Evolutionary conservation across 2,329 filamentous ascomycete species (phyloP).

Genomic region (Purpureocillium takamizusanense): DNA sequence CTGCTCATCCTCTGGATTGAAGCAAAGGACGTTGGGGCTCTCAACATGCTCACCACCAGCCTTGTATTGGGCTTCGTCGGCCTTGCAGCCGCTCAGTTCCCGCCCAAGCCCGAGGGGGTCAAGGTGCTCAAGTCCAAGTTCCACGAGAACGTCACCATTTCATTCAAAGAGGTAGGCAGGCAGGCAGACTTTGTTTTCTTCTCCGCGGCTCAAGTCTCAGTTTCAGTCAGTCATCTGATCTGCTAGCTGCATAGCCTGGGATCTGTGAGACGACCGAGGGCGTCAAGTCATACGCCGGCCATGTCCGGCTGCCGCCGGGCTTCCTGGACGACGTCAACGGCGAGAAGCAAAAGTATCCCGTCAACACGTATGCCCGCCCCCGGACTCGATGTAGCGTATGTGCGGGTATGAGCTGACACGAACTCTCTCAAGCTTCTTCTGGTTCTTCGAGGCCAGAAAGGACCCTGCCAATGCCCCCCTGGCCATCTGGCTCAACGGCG

Average conservation of each 20-base stretch:
- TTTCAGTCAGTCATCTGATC: too few relatives aligned
- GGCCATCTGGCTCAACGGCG: constrained; percentile 58
- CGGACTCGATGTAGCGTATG: neutral
- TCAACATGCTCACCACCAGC: constrained; percentile 4
- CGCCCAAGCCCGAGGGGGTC: constrained; percentile 20
- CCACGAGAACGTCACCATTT: constrained; percentile 50
- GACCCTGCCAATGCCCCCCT: constrained; percentile 29
- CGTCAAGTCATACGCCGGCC: constrained; percentile 57
- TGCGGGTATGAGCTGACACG: neutral
- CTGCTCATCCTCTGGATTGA: neutral
- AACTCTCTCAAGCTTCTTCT: constrained; percentile 28
- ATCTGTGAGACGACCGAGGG: constrained; percentile 47
- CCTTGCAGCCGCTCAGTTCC: constrained; percentile 18
- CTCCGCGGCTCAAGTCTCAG: too few relatives aligned
- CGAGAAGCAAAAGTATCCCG: constrained; percentile 32
- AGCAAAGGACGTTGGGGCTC: neutral
- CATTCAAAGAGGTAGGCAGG: constrained; percentile 44
- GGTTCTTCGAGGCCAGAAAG: constrained; percentile 39
- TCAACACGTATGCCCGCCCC: constrained; percentile 33
- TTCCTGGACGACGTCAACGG: constrained; percentile 28
- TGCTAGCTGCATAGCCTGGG: constrained; percentile 40
- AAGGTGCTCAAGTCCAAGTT: constrained; percentile 49
- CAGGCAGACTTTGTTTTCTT: too few relatives aligned
- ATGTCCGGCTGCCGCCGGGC: constrained; percentile 45
- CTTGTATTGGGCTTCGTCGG: constrained; percentile 10